A percentile compares a stretch with the other conserved stretches of the same genome.
Evolutionary conservation across 2,329 filamentous ascomycete genomes (phyloP).

Genomic region (Nigrospora osmanthi): DNA sequence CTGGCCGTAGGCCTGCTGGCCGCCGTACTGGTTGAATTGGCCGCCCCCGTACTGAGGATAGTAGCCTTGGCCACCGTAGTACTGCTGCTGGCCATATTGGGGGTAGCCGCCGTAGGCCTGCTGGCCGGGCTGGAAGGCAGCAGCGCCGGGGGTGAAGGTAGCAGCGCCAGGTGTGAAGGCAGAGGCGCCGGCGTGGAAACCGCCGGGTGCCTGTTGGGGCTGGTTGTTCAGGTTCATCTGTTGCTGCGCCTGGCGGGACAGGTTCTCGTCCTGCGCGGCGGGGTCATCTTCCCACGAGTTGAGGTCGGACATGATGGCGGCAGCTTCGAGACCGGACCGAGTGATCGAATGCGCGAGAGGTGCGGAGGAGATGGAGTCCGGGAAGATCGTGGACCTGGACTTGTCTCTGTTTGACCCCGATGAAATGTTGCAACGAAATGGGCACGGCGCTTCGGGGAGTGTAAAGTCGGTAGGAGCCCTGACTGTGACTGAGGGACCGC

Average conservation of each 20-base stretch:
- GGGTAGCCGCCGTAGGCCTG: conserved; percentile 38
- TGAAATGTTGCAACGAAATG: too few relatives aligned
- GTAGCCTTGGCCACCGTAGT: conserved; percentile 54
- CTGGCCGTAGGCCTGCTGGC: conserved; percentile 42
- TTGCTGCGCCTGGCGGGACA: conserved; percentile 64
- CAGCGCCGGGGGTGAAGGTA: conserved; percentile 54
- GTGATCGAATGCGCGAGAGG: too few relatives aligned
- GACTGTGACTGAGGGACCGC: too few relatives aligned
- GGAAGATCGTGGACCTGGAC: too few relatives aligned
- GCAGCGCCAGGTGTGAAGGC: conserved; percentile 59
- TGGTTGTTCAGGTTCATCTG: conserved; percentile 65
- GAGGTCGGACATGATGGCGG: conserved; percentile 68
- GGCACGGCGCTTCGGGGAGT: too few relatives aligned
- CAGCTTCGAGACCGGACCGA: neutral
- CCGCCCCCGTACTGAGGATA: conserved; percentile 43
- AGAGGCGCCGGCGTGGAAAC: conserved; percentile 38
- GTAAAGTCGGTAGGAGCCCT: too few relatives aligned
- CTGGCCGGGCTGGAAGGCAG: conserved; percentile 58
- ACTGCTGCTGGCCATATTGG: conserved; percentile 1
- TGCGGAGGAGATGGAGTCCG: too few relatives aligned
- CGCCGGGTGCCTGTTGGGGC: conserved; percentile 30
- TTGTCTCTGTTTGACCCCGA: too few relatives aligned
- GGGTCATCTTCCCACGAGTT: conserved; percentile 94
- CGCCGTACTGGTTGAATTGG: conserved; percentile 44
- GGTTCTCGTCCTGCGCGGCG: conserved; percentile 66